phyloP scores from a whole-genome alignment of 495 filamentous ascomycete genomes.

The Barbatosphaeria neglecta region DNA sequence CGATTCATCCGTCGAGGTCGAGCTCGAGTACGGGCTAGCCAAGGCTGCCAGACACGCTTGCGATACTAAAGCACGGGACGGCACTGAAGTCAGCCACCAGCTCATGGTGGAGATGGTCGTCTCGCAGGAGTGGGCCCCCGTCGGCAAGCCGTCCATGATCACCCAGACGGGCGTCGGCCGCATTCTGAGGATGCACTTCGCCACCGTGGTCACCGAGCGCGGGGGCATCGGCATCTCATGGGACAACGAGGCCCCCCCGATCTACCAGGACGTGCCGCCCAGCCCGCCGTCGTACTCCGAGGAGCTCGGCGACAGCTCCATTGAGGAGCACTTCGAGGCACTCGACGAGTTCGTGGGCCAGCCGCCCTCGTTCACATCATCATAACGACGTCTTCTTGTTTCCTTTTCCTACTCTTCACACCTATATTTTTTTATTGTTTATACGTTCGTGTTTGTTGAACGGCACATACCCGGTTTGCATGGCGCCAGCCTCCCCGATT shows the following conservation, averaged over 20 bases:
- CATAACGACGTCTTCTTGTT: background rate
- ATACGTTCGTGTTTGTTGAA: too few species aligned
- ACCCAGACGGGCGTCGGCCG: constrained; percentile 85
- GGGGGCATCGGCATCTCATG: constrained; percentile 85
- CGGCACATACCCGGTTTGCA: too few species aligned
- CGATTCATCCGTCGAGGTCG: constrained; percentile 68
- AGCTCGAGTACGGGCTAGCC: constrained; percentile 63
- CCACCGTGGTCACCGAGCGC: constrained; percentile 66
- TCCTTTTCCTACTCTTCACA: too few species aligned
- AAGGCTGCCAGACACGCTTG: constrained; percentile 54
- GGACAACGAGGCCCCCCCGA: constrained; percentile 91
- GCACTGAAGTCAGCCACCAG: constrained; percentile 67
- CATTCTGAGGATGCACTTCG: constrained; percentile 89
- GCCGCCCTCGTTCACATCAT: background rate
- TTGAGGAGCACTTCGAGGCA: constrained; percentile 15
- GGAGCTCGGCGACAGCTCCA: constrained; percentile 11
- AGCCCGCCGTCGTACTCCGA: constrained; percentile 66
- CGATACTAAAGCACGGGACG: constrained; percentile 68
- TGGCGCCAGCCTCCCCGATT: too few species aligned
- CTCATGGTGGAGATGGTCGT: constrained; percentile 91
- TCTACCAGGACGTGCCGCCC: constrained; percentile 88
- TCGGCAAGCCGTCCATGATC: constrained; percentile 54
- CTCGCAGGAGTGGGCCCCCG: constrained; percentile 74
- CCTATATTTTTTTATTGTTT: too few species aligned
- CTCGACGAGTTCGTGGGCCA: constrained; percentile 8